These are phyloP conservation scores for Excoecaria cochinchinensis DNA, from an alignment of 345 rosid genomes.

Conservation along the genomic window DNA sequence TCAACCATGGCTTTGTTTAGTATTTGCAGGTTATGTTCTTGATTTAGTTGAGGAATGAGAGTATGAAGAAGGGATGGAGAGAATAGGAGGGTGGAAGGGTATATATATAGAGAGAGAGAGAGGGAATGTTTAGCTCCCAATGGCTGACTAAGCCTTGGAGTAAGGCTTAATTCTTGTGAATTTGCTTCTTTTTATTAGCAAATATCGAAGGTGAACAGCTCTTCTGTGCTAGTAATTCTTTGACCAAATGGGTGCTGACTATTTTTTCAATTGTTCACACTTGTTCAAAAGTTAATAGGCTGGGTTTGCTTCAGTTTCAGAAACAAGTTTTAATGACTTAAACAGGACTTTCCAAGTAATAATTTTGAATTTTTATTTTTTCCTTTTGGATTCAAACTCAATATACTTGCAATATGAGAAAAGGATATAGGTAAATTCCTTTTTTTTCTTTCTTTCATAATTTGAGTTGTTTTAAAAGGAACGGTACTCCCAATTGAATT, in stretches of 20 bases:
- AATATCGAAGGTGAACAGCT: slow-evolving; percentile 3
- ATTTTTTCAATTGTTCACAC: neutral
- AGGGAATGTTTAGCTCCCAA: neutral
- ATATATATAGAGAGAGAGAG: slow-evolving; percentile 13
- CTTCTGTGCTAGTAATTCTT: slow-evolving; percentile 9
- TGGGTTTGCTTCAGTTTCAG: slow-evolving; percentile 1
- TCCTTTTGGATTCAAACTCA: neutral
- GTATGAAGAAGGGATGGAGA: neutral
- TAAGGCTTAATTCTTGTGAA: slow-evolving; percentile 35
- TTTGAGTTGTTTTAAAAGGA: too few species aligned
- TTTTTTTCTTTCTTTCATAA: too few species aligned
- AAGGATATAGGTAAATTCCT: neutral
- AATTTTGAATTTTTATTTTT: neutral
- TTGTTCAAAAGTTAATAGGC: neutral
- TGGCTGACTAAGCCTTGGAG: slow-evolving; percentile 22
- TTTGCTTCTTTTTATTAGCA: slow-evolving; percentile 14
- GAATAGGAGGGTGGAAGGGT: neutral
- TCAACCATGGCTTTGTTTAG: slow-evolving; percentile 9
- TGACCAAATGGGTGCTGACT: slow-evolving; percentile 1
- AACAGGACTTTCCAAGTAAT: neutral
- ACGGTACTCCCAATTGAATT: too few species aligned
- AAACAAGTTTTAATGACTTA: neutral
- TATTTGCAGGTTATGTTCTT: neutral
- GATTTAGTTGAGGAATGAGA: neutral
- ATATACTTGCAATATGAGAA: neutral